Evolutionary conservation across 352 stramenopile species (phyloP), one percentile per base, ranked within the genome.

Genomic region (Phytophthora gonapodyides): DNA sequence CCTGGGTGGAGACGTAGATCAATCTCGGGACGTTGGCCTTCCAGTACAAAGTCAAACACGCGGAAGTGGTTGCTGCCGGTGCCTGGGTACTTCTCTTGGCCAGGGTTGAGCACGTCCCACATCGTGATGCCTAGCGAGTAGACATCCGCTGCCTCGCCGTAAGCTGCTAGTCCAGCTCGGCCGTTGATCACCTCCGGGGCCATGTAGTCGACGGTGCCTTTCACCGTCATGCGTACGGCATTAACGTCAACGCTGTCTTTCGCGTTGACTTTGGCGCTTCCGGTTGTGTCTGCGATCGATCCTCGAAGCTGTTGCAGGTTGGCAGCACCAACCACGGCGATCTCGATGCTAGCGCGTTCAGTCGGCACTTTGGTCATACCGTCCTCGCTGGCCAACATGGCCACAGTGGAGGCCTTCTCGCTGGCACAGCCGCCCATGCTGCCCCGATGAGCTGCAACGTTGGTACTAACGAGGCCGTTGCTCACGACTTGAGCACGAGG

Each of bases 121-220:
- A 93, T 74, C 6, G 81, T 90, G 42, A 93, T 83, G 30, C 58
- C 83, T 42, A 93, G 60, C n/a, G 77, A 80, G 54, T 88, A 93
- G 7, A 93, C 70, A 48, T 93, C 84, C 5, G 84, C 82, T 3
- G 76, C 76, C 56, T 92, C 81, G 1, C 70, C 76, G 54, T 93
- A 93, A 7, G 57, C 61, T 17, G 74, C 78, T 16, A 78, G 47
- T 9, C 78, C 80, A 24, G 69, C 75, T 4, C 76, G 66, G 19
- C 77, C 79, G 36, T 86, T 82, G 55, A 93, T 88, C n/a, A 93
- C 64, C 55, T 93, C 84, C 0, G 84, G 84, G 11, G 84, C 83
- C 83, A 91, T 93, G 78, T 89, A 91, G 46, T 82, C 75, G 9
- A 93, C 78, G 1, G 83, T 92, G 0, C 83, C 84, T 17, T 87